These are phyloP conservation scores for Pelargonium hybrid DNA, from an alignment of 441 rosid genomes.

Conservation along the genomic window DNA sequence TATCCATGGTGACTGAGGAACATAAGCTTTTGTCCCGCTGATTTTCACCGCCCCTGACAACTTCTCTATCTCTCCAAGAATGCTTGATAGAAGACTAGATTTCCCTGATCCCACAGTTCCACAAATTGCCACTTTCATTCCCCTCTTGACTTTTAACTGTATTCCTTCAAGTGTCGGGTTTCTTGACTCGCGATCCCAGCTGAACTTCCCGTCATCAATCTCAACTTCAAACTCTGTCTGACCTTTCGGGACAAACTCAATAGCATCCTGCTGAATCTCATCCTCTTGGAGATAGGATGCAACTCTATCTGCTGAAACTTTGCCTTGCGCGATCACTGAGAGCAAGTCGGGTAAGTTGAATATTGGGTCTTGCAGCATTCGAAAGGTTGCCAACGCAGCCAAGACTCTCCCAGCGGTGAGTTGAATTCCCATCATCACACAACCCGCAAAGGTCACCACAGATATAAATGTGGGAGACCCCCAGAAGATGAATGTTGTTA, in stretches of 20 bases:
- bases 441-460: constrained; percentile 60
- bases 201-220: constrained; percentile 53
- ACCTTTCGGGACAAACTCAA: constrained; percentile 37
- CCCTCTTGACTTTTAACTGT: constrained; percentile 54
- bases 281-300: constrained; percentile 67
- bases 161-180: constrained; percentile 52
- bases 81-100: constrained; percentile 75
- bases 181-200: constrained; percentile 56
- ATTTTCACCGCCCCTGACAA: constrained; percentile 60
- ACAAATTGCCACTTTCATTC: constrained; percentile 93
- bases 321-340: constrained; percentile 62
- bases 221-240: constrained; percentile 45
- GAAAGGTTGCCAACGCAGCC: constrained; percentile 87
- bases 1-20: constrained; percentile 93
- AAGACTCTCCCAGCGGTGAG: constrained; percentile 89
- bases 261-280: constrained; percentile 59
- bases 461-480: constrained; percentile 85
- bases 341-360: constrained; percentile 83
- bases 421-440: constrained; percentile 56
- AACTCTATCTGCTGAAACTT: constrained; percentile 80
- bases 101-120: constrained; percentile 97
- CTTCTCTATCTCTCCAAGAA: constrained; percentile 82
- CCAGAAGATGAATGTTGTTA: constrained; percentile 79
- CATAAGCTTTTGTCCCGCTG: constrained; percentile 83
- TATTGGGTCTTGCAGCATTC: constrained; percentile 88